These are phyloP conservation scores for Cercophora sp. DNA, from an alignment of 495 filamentous ascomycete species.

Conservation along the genomic window DNA sequence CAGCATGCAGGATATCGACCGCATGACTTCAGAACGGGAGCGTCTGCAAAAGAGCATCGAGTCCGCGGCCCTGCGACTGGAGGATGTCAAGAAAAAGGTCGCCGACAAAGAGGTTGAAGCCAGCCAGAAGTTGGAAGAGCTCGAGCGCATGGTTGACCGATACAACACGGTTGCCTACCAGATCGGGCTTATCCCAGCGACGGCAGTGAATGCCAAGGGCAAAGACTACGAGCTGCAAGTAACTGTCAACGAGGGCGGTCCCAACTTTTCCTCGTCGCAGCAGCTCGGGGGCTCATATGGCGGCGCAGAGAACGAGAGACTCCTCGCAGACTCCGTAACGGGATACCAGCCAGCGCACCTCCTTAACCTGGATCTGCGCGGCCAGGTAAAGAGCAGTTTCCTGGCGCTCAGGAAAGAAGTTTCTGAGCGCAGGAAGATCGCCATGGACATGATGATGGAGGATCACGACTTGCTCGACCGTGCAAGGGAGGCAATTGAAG, in stretches of 20 bases:
- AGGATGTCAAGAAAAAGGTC: constrained; percentile 76
- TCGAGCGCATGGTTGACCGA: constrained; percentile 77
- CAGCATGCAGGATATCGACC: constrained; percentile 95
- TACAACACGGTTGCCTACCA: constrained; percentile 95
- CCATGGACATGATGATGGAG: constrained; percentile 83
- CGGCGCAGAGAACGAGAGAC: constrained; percentile 51
- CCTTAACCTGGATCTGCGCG: constrained; percentile 78
- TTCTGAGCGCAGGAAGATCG: constrained; percentile 73
- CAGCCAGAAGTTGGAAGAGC: constrained; percentile 75
- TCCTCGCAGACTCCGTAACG: constrained; percentile 73
- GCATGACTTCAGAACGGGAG: constrained; percentile 93
- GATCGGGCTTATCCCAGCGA: constrained; percentile 79
- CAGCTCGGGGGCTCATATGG: constrained; percentile 46
- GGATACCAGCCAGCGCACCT: constrained; percentile 89
- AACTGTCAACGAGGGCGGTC: constrained; percentile 61
- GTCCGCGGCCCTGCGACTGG: constrained; percentile 64
- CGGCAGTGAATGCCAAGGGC: constrained; percentile 80
- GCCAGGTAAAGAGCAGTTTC: constrained; percentile 74
- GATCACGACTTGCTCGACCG: constrained; percentile 87
- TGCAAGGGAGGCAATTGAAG: constrained; percentile 90
- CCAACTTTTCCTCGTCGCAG: constrained; percentile 68
- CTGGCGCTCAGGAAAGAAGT: constrained; percentile 78
- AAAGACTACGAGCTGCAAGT: constrained; percentile 77
- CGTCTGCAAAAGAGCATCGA: constrained; percentile 82
- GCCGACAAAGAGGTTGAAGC: constrained; percentile 82